Conservation (phyloP, 2,329 filamentous ascomycete species). For the Sporothrix euskadiensis region DNA sequence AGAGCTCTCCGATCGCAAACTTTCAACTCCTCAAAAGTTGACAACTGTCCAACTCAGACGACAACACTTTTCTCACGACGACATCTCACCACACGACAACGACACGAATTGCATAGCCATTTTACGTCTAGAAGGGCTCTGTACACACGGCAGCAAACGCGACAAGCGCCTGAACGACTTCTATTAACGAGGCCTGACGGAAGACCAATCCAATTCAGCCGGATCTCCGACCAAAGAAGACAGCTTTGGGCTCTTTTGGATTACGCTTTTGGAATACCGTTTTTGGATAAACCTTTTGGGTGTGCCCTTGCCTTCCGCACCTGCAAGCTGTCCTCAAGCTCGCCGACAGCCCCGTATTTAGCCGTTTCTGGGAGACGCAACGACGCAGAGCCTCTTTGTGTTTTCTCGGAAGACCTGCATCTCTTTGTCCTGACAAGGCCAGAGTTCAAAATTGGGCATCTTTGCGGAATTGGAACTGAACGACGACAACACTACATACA, state of each 20-base stretch:
- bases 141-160: neutral
- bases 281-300: neutral
- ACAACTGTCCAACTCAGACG: constrained; percentile 2
- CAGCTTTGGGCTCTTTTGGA: constrained; percentile 19
- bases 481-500: neutral
- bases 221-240: constrained; percentile 19
- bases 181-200: constrained; percentile 7
- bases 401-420: neutral
- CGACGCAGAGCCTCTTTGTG: constrained; percentile 13
- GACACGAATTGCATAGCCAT: neutral
- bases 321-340: constrained; percentile 33
- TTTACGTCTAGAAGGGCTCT: neutral
- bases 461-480: too few relatives aligned
- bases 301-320: constrained; percentile 8
- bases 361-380: neutral
- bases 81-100: neutral
- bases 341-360: neutral
- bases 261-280: neutral
- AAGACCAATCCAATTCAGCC: constrained; percentile 25
- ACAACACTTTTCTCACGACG: neutral
- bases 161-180: neutral
- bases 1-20: neutral
- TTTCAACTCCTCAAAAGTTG: neutral
- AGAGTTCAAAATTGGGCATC: too few relatives aligned
- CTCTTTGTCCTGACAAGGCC: neutral